A percentile compares a stretch with the other conserved stretches of the same genome.
Conservation (phyloP, 495 filamentous ascomycete species). For the Xylaria intraflava region DNA sequence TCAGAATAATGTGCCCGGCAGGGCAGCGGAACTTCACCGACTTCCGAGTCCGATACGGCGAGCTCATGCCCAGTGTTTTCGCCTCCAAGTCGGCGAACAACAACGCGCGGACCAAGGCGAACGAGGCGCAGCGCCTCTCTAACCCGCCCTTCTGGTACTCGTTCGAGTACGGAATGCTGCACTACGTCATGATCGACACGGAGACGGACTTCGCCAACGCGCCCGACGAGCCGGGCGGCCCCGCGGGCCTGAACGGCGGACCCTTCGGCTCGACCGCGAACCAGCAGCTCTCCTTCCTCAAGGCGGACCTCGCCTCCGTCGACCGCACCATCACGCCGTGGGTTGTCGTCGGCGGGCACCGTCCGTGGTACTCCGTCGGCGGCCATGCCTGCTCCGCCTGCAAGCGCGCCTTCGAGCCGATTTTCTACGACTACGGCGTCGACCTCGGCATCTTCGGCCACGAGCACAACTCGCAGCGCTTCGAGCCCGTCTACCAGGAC, state of each 20-base stretch:
- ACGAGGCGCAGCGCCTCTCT: constrained; percentile 41
- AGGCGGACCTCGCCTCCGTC: constrained; percentile 40
- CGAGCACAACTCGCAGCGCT: constrained; percentile 51
- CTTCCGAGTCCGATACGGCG: constrained; percentile 49
- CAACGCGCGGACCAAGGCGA: constrained; percentile 39
- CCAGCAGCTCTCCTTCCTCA: constrained; percentile 42
- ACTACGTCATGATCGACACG: constrained; percentile 52
- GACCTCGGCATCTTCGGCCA: constrained; percentile 58
- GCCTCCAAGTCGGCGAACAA: constrained; percentile 36
- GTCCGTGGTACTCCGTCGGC: constrained; percentile 52
- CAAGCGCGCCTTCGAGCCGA: constrained; percentile 51
- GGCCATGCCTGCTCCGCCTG: constrained; percentile 43
- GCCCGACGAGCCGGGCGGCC: constrained; percentile 40
- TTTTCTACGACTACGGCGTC: constrained; percentile 54
- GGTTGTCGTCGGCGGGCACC: constrained; percentile 53
- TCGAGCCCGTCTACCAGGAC: constrained; percentile 32
- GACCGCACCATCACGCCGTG: constrained; percentile 48
- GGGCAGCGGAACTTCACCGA: constrained; percentile 58
- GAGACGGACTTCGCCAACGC: constrained; percentile 47
- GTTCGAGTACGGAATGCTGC: constrained; percentile 56
- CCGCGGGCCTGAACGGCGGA: constrained; percentile 40
- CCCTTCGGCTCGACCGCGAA: constrained; percentile 39
- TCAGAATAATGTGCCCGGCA: constrained; percentile 41
- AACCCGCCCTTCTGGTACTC: constrained; percentile 61
- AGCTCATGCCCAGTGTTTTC: constrained; percentile 45